Percentiles rank a stretch among this genome's conserved stretches.
Conservation (phyloP, 768 basidiomycete species). For the Phaeolepiota aurea region DNA sequence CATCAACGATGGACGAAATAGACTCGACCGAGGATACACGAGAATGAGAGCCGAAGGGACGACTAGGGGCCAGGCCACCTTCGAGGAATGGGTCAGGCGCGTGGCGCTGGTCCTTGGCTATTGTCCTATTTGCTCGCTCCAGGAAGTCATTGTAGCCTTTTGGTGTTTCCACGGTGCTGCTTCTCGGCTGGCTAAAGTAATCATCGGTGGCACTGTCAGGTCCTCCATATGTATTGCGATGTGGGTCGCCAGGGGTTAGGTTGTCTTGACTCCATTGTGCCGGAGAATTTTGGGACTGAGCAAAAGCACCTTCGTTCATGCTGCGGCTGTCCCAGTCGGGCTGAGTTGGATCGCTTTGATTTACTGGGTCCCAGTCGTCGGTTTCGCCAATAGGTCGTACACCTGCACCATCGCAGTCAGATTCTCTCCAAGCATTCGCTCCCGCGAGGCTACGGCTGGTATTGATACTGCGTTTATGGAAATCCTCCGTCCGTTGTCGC, state of each 20-base stretch:
- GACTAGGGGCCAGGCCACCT: conserved; percentile 42
- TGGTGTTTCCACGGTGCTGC: conserved; percentile 20
- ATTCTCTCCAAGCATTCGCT: conserved; percentile 67
- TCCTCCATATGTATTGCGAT: conserved; percentile 3
- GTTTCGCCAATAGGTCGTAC: conserved; percentile 49
- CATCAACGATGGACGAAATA: conserved; percentile 85
- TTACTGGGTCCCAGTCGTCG: conserved; percentile 76
- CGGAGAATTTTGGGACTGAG: conserved; percentile 43
- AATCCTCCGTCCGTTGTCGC: conserved; percentile 93
- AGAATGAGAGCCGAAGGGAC: conserved; percentile 77
- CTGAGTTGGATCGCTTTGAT: conserved; percentile 54
- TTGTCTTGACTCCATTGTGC: conserved; percentile 57
- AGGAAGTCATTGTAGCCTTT: conserved; percentile 72
- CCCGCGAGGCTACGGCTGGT: conserved; percentile 65
- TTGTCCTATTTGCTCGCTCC: conserved; percentile 76
- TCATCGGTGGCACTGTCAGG: conserved; percentile 47
- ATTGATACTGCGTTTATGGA: conserved; percentile 79
- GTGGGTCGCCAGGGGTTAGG: conserved; percentile 31
- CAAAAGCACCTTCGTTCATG: conserved; percentile 28
- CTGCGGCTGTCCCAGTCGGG: conserved; percentile 76
- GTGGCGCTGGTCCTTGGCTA: conserved; percentile 71
- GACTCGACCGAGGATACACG: conserved; percentile 83
- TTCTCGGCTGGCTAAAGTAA: conserved; percentile 33
- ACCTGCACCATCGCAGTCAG: conserved; percentile 50
- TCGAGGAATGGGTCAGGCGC: conserved; percentile 87